Conservation (phyloP, 2,329 filamentous ascomycete genomes). For the Epichloe brachyelytri region DNA sequence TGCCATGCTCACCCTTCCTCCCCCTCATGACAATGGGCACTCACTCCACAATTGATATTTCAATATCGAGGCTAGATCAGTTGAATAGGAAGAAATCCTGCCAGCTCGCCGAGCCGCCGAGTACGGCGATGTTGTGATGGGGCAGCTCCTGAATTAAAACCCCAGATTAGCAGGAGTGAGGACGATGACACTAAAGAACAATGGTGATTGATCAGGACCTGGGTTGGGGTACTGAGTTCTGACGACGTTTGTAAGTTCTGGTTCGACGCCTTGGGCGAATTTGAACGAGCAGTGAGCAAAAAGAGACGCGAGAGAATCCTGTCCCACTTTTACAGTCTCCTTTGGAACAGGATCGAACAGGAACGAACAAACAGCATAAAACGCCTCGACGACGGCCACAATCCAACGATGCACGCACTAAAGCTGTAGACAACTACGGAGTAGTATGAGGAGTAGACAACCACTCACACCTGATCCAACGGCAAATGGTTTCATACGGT, state of each 20-base stretch:
- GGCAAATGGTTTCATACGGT: neutral
- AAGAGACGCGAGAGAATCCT: neutral
- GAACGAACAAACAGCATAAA: neutral
- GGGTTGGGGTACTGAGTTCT: neutral
- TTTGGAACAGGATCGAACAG: neutral
- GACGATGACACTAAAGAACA: neutral
- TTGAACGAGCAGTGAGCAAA: neutral
- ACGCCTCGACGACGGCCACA: neutral
- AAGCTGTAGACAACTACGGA: neutral
- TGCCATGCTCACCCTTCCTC: conserved; percentile 4
- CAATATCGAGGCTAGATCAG: neutral
- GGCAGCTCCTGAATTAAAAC: neutral
- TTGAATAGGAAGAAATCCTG: neutral
- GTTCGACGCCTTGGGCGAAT: neutral
- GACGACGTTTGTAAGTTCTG: neutral
- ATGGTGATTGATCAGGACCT: neutral
- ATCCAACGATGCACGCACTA: neutral
- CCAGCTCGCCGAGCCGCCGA: neutral
- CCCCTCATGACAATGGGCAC: conserved; percentile 3
- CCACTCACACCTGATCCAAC: neutral
- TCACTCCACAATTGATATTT: conserved; percentile 3
- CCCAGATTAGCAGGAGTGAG: neutral
- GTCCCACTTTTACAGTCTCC: neutral
- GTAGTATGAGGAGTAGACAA: too few species aligned
- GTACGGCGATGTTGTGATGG: neutral